Evolutionary conservation across 108 stramenopile species (phyloP), one percentile per base, ranked within the genome.

Genomic region (Nitzschia sp.): DNA sequence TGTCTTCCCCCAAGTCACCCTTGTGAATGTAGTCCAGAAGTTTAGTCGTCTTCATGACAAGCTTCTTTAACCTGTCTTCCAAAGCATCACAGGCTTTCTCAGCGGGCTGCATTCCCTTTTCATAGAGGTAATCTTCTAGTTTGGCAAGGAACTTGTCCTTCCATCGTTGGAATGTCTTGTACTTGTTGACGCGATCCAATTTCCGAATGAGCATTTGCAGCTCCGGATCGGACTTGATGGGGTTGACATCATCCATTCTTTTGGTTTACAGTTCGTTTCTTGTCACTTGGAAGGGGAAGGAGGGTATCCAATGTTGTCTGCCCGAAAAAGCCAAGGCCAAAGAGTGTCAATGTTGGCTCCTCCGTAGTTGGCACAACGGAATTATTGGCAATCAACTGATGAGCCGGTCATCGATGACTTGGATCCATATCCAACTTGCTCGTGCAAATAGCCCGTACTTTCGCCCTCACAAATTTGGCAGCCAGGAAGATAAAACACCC

Each of bases 1-100:
- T 39, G 10, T 68, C 65, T 24, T 60, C 65, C 12, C 41, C 48
- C 67, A 75, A 69, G 38, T 75, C 74, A 7, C 74, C 74, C 48
- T 63, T 58, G 8, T 67, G 41, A 22, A 67, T 61, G 50, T 56
- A 50, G 25, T 48, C 53, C 1, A 69, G 21, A 15, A 58, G 25
- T 21, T 66, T 63, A 21, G 43, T 41, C 0, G 41, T 44, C 8
- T 51, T 46, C 21, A 10, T 25, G 0, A 63, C 60, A 8, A 51
- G 24, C 38, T 51, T 51, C 21, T 63, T 55, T 40, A 75, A 29
- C 10, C 11, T 34, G 20, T 17, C 42, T 8, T 34, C 52, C 20
- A 75, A 63, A 8, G 39, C 54, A 15, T 53, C 29, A 24, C 52
- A 69, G 0, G 74, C 42, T 25, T 61, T 46, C 20, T 68, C 58